Evolutionary conservation across 2,329 filamentous ascomycete species (phyloP).

Genomic region (Drechslerella stenobrocha): DNA sequence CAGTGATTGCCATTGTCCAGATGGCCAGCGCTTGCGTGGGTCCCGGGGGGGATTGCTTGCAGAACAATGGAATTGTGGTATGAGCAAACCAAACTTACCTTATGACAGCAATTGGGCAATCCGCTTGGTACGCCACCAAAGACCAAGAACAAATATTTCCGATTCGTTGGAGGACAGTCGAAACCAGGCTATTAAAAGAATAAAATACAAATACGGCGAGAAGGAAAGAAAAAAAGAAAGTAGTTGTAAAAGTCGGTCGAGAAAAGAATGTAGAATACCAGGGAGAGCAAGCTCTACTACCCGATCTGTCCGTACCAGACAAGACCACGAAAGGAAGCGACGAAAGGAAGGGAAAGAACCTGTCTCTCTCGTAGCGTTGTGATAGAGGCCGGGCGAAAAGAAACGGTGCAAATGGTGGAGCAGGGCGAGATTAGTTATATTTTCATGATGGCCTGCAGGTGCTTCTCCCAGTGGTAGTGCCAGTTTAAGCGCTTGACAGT

Average conservation of each 20-base stretch:
- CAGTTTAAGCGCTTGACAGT: conserved; percentile 47
- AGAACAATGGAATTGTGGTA: conserved; percentile 13
- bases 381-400: conserved; percentile 17
- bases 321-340: conserved; percentile 48
- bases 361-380: conserved; percentile 43
- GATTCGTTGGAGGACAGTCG: neutral
- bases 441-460: conserved; percentile 45
- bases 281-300: conserved; percentile 48
- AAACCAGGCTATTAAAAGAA: neutral
- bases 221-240: conserved; percentile 29
- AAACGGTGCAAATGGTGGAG: conserved; percentile 29
- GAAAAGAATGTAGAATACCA: conserved; percentile 50
- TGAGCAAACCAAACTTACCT: conserved; percentile 24
- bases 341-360: conserved; percentile 47
- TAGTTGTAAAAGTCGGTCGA: conserved; percentile 3
- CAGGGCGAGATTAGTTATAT: conserved; percentile 49
- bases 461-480: conserved; percentile 38
- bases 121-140: conserved; percentile 2
- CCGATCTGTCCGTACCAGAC: conserved; percentile 48
- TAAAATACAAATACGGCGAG: conserved; percentile 24
- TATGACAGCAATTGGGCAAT: conserved; percentile 2
- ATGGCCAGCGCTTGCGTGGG: conserved; percentile 38
- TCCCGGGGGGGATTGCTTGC: conserved; percentile 15
- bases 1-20: conserved; percentile 17
- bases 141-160: neutral